Percentiles rank a stretch among this genome's conserved stretches.
Conservation (phyloP, 306 rosid genomes). For the Fragaria vesca region DNA sequence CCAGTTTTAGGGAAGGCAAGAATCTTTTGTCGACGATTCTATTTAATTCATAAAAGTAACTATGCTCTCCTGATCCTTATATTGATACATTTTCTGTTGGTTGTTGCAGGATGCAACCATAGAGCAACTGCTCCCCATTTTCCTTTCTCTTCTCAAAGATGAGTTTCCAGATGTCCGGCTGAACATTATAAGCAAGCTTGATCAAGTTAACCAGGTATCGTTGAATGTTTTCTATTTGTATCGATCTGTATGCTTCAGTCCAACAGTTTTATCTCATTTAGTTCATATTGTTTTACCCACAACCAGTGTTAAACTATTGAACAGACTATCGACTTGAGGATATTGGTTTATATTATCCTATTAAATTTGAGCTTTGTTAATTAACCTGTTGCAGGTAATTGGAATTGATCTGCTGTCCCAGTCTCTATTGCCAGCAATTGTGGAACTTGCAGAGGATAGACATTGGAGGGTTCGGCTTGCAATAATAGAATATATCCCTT, state of each 20-base stretch:
- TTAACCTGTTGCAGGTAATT: constrained; percentile 59
- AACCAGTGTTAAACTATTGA: not conserved
- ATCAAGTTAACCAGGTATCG: constrained; percentile 97
- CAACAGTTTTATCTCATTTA: not conserved
- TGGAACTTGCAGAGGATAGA: constrained; percentile 99
- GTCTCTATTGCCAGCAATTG: constrained; percentile 93
- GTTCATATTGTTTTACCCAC: not conserved
- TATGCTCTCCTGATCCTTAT: constrained; percentile 14
- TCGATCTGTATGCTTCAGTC: not conserved
- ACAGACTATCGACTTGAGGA: not conserved
- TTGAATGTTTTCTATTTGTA: constrained; percentile 5
- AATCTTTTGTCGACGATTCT: not conserved
- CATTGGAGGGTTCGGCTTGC: constrained; percentile 99
- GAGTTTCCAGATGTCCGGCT: constrained; percentile 98
- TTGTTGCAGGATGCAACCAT: constrained; percentile 86
- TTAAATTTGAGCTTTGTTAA: not conserved
- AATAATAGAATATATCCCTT: constrained; percentile 91
- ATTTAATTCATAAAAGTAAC: not conserved
- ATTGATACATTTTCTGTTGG: constrained; percentile 4
- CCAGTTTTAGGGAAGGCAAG: constrained; percentile 92
- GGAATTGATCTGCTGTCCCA: constrained; percentile 97
- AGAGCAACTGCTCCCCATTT: constrained; percentile 96
- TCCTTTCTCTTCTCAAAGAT: constrained; percentile 91
- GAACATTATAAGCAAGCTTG: constrained; percentile 96
- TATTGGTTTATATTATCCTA: not conserved